Conservation (phyloP, 306 rosid genomes). For the Ceratonia siliqua region DNA sequence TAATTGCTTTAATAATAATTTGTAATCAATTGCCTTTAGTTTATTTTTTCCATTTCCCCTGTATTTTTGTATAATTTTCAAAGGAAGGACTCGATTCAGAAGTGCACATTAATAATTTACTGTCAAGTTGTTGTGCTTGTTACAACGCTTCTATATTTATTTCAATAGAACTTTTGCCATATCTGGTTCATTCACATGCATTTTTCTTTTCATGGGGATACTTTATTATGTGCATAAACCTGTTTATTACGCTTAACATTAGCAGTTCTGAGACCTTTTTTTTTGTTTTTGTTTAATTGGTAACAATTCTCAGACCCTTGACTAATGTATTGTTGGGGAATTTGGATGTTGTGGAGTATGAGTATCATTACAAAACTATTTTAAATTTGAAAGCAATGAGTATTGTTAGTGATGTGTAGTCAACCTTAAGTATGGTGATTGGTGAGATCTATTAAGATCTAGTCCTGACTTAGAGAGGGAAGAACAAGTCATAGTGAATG, state of each 20-base stretch:
- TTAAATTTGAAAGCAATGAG: background rate
- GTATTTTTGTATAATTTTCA: too few relatives aligned
- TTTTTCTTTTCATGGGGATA: background rate
- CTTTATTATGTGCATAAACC: too few relatives aligned
- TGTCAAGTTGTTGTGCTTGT: background rate
- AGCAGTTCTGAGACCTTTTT: too few relatives aligned
- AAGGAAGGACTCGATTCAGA: background rate
- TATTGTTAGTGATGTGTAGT: background rate
- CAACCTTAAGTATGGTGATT: background rate
- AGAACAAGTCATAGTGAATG: background rate
- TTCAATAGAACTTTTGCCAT: background rate
- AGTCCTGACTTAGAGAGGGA: background rate
- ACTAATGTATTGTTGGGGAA: too few relatives aligned
- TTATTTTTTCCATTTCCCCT: too few relatives aligned
- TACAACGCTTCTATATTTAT: background rate
- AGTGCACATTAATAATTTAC: background rate
- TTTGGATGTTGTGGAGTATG: background rate
- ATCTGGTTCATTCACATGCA: background rate
- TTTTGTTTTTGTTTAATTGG: too few relatives aligned
- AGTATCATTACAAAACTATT: background rate
- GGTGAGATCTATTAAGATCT: background rate
- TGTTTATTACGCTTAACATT: too few relatives aligned
- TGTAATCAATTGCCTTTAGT: too few relatives aligned
- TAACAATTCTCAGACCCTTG: background rate
- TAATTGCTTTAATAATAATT: too few relatives aligned